Percentiles rank a stretch among this genome's conserved stretches.
Evolutionary conservation across 179 eudicot genomes (phyloP).

Genomic region (Carnegiea gigantea): DNA sequence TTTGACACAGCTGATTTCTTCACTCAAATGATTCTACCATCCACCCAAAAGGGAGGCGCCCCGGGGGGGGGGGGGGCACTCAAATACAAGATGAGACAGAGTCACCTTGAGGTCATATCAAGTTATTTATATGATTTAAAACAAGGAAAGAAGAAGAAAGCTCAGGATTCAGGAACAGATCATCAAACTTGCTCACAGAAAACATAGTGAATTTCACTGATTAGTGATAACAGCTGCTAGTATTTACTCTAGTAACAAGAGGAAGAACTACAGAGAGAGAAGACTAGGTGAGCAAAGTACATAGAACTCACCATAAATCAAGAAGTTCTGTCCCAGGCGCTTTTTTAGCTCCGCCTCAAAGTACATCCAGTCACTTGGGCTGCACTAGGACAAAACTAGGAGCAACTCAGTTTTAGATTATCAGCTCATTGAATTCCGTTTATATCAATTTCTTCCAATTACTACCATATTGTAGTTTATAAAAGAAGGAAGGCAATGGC

Average conservation of each 20-base stretch:
- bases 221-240: not conserved
- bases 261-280: not conserved
- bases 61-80: too few relatives aligned
- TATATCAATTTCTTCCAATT: not conserved
- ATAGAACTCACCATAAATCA: slow-evolving; percentile 68
- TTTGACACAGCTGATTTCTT: too few relatives aligned
- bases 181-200: not conserved
- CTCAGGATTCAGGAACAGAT: not conserved
- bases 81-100: too few relatives aligned
- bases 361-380: slow-evolving; percentile 99
- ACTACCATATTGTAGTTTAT: not conserved
- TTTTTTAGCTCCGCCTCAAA: slow-evolving; percentile 85
- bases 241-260: not conserved
- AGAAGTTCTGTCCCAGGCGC: slow-evolving; percentile 78
- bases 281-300: not conserved
- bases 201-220: not conserved
- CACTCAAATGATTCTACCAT: too few relatives aligned
- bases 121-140: too few relatives aligned
- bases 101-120: too few relatives aligned
- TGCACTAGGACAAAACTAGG: slow-evolving; percentile 45
- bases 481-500: not conserved
- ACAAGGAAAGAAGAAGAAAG: not conserved
- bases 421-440: not conserved
- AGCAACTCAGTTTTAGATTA: slow-evolving; percentile 13
- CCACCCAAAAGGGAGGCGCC: too few relatives aligned